Evolutionary conservation across 2,329 filamentous ascomycete species (phyloP).

Genomic region (Diaporthe caulivora): DNA sequence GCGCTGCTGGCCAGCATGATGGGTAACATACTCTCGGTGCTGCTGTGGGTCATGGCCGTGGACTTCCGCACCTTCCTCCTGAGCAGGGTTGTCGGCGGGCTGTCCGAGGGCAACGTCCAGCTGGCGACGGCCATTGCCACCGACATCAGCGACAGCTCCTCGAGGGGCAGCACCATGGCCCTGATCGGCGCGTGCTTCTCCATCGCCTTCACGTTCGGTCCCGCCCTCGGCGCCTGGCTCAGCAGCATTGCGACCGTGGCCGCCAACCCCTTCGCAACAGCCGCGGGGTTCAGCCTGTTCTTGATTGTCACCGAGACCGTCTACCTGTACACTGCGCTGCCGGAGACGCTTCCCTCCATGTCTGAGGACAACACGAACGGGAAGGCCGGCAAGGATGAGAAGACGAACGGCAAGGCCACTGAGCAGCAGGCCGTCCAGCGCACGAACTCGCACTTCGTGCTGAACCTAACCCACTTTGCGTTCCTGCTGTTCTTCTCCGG

Average conservation of each 20-base stretch:
- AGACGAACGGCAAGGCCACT: slow-evolving; percentile 44
- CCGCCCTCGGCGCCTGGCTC: slow-evolving; percentile 89
- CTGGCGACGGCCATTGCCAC: slow-evolving; percentile 96
- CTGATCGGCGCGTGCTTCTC: slow-evolving; percentile 97
- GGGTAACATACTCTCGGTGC: slow-evolving; percentile 92
- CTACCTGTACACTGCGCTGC: slow-evolving; percentile 86
- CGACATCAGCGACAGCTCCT: slow-evolving; percentile 89
- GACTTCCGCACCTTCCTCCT: slow-evolving; percentile 97
- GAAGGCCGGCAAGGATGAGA: slow-evolving; percentile 41
- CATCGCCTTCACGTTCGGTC: slow-evolving; percentile 96
- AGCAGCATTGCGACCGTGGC: slow-evolving; percentile 82
- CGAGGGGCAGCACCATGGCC: slow-evolving; percentile 92
- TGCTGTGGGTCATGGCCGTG: slow-evolving; percentile 92
- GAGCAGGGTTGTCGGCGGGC: slow-evolving; percentile 89
- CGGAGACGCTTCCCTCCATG: slow-evolving; percentile 83
- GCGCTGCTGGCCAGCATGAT: slow-evolving; percentile 92
- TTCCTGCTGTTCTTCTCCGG: slow-evolving; percentile 98
- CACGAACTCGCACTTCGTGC: slow-evolving; percentile 85
- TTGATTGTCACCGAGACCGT: slow-evolving; percentile 88
- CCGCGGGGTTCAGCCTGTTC: slow-evolving; percentile 87
- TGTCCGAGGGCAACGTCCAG: slow-evolving; percentile 98
- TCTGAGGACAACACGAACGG: slow-evolving; percentile 47
- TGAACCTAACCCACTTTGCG: slow-evolving; percentile 88
- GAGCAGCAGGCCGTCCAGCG: slow-evolving; percentile 55
- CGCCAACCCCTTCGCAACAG: slow-evolving; percentile 93